phyloP scores from a whole-genome alignment of 1,284 basidiomycete species.

The Ustilago shanxiensis region DNA sequence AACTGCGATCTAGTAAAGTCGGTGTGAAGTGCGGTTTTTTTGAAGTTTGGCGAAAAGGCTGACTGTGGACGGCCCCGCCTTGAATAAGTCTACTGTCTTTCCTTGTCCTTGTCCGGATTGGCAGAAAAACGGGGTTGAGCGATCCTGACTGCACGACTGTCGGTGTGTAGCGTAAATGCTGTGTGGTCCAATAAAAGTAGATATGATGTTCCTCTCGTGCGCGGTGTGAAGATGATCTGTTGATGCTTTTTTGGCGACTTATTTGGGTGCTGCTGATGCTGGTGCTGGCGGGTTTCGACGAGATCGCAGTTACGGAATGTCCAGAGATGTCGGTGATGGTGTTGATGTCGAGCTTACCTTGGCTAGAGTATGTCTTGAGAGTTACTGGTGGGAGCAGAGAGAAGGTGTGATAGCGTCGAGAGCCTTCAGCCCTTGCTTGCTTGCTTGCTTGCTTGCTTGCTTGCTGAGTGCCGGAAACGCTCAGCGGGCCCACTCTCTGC shows the following conservation, averaged over 20 bases:
- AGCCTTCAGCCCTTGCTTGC: conserved; percentile 31
- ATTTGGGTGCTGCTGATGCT: conserved; percentile 8
- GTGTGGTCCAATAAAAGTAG: background rate
- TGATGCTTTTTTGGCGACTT: conserved; percentile 1
- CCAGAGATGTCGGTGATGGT: conserved; percentile 13
- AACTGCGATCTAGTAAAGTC: conserved; percentile 13
- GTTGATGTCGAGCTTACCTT: conserved; percentile 50
- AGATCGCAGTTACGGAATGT: conserved; percentile 31
- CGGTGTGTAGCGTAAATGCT: background rate
- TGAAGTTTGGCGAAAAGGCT: background rate
- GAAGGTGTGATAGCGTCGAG: conserved; percentile 47
- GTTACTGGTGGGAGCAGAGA: conserved; percentile 52
- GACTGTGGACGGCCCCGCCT: no score
- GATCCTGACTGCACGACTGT: background rate
- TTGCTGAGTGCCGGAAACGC: conserved; percentile 18
- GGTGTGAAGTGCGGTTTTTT: background rate
- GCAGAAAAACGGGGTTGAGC: background rate
- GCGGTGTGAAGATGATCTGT: background rate
- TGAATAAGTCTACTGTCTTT: no score
- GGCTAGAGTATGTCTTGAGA: conserved; percentile 54
- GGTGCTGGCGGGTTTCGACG: background rate
- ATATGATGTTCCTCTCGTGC: background rate
- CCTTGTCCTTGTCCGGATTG: no score
- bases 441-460: background rate
- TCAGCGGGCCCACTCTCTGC: background rate